Conservation (phyloP, 352 stramenopile species). For the Thalassiosira sp. region DNA sequence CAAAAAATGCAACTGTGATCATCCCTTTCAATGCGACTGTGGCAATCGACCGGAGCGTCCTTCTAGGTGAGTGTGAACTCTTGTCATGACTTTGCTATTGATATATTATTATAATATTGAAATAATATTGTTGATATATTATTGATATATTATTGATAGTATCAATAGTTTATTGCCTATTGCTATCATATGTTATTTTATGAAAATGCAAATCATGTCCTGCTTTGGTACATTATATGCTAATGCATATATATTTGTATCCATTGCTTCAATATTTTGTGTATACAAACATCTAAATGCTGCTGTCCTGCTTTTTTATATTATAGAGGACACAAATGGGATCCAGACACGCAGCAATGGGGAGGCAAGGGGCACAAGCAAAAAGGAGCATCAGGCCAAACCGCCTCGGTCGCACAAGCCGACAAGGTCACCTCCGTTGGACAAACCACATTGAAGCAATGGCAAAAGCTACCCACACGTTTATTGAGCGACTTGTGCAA, state of each 20-base stretch:
- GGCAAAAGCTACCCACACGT: conserved; percentile 87
- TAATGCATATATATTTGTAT: not conserved
- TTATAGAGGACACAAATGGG: conserved; percentile 74
- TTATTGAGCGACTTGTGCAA: conserved; percentile 93
- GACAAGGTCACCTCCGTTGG: conserved; percentile 58
- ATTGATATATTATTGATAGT: not conserved
- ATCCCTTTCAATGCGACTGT: conserved; percentile 78
- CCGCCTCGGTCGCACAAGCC: conserved; percentile 40
- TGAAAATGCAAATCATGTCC: not conserved
- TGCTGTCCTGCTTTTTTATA: too few species aligned
- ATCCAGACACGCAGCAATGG: conserved; percentile 74
- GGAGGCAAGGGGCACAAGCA: conserved; percentile 82
- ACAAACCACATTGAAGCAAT: conserved; percentile 67
- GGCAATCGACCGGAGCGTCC: conserved; percentile 79
- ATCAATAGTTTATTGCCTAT: not conserved
- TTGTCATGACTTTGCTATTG: not conserved
- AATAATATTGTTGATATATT: not conserved
- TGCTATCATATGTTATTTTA: not conserved
- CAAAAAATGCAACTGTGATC: conserved; percentile 72
- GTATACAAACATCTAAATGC: too few species aligned
- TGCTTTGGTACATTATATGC: not conserved
- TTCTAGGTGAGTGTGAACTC: conserved; percentile 43
- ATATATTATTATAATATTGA: not conserved
- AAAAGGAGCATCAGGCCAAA: conserved; percentile 72
- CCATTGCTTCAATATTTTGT: not conserved